Conservation (phyloP, 2,329 filamentous ascomycete species). For the Pestalotiopsis sp. region DNA sequence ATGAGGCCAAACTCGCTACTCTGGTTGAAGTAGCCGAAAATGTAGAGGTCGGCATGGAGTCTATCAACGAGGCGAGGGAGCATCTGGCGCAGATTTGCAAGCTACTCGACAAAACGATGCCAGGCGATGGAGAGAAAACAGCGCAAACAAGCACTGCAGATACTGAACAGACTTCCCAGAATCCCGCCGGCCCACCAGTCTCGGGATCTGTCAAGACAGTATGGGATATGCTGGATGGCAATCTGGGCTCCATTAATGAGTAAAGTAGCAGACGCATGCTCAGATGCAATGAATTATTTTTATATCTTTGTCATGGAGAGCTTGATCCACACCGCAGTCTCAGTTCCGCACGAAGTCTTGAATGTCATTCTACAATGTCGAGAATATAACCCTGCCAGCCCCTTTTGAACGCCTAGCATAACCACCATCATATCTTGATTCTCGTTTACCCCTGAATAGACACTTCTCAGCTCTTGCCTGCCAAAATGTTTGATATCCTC, state of each 20-base stretch:
- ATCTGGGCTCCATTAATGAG: constrained; percentile 51
- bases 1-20: constrained; percentile 61
- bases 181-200: constrained; percentile 23
- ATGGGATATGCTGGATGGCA: constrained; percentile 56
- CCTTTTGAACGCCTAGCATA: constrained; percentile 23
- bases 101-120: constrained; percentile 37
- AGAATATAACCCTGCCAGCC: not conserved
- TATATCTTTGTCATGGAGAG: not conserved
- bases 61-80: constrained; percentile 55
- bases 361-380: not conserved
- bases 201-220: constrained; percentile 32
- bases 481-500: constrained; percentile 76
- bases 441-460: not conserved
- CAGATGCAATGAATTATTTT: not conserved
- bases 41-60: constrained; percentile 60
- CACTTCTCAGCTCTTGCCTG: constrained; percentile 36
- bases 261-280: constrained; percentile 11
- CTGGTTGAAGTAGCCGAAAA: constrained; percentile 62
- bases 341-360: not conserved
- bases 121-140: constrained; percentile 22
- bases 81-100: constrained; percentile 51
- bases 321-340: not conserved
- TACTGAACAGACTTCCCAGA: constrained; percentile 37
- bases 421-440: constrained; percentile 19
- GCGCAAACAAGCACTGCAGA: constrained; percentile 37